Evolutionary conservation across 768 basidiomycete genomes (phyloP).

Genomic region (Rhodocollybia butyracea): DNA sequence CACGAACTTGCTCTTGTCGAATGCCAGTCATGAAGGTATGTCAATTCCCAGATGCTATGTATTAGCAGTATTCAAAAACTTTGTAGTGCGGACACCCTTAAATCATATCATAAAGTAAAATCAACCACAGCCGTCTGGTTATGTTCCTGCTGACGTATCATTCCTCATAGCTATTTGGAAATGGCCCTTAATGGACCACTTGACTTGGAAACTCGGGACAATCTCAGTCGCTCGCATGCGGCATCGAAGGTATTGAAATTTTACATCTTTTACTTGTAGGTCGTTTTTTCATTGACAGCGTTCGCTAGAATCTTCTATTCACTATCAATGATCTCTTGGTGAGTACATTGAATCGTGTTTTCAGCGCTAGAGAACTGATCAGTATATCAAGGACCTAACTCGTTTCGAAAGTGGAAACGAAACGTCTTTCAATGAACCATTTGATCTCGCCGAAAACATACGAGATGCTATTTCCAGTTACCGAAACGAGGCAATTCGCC

Average conservation of each 20-base stretch:
- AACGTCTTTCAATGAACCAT: constrained; percentile 74
- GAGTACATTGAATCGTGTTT: constrained; percentile 4
- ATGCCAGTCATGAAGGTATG: constrained; percentile 79
- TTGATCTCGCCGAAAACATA: constrained; percentile 60
- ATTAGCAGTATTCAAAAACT: neutral
- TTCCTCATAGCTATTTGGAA: constrained; percentile 59
- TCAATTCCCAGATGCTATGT: neutral
- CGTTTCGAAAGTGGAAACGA: constrained; percentile 73
- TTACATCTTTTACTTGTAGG: neutral
- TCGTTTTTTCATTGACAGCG: neutral
- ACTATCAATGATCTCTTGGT: constrained; percentile 81
- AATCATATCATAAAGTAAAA: constrained; percentile 79
- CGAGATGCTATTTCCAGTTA: constrained; percentile 63
- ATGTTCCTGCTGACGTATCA: neutral
- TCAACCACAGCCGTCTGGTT: neutral
- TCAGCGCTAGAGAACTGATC: neutral
- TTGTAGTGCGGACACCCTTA: constrained; percentile 64
- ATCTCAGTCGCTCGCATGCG: constrained; percentile 66
- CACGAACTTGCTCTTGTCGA: constrained; percentile 71
- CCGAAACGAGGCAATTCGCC: constrained; percentile 59
- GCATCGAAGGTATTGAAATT: constrained; percentile 57
- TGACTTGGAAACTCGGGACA: constrained; percentile 70
- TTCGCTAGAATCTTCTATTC: constrained; percentile 60
- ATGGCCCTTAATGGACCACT: constrained; percentile 75
- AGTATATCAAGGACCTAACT: constrained; percentile 56